These are phyloP conservation scores for Aquilaria sinensis DNA, from an alignment of 345 rosid species.

Conservation along the genomic window DNA sequence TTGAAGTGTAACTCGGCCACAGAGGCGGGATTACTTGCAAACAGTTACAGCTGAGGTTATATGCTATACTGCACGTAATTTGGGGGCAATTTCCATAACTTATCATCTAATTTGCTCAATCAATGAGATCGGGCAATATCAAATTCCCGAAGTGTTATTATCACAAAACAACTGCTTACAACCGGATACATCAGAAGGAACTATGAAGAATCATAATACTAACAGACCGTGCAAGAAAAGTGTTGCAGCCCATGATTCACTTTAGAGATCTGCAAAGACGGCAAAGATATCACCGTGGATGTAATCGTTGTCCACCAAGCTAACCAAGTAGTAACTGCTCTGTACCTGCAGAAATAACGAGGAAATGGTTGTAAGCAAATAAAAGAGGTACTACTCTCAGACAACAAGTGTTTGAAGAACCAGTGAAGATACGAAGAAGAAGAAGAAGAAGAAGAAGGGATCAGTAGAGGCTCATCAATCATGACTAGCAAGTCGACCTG, in stretches of 20 bases:
- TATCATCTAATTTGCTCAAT: neutral
- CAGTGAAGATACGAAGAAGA: conserved; percentile 1
- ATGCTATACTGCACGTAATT: too few species aligned
- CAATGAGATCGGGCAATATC: neutral
- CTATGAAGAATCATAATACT: neutral
- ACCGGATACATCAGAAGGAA: neutral
- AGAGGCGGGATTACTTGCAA: too few species aligned
- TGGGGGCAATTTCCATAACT: too few species aligned
- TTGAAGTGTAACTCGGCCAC: too few species aligned
- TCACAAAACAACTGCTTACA: neutral
- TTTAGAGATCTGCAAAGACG: conserved; percentile 53
- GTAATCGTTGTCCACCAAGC: conserved; percentile 88
- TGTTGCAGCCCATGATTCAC: neutral
- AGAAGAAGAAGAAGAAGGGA: neutral
- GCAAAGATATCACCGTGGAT: conserved; percentile 56
- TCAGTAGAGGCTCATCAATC: neutral
- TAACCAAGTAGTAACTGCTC: conserved; percentile 70
- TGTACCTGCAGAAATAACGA: conserved; percentile 54
- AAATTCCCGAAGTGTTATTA: conserved; percentile 4
- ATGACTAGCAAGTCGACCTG: conserved; percentile 37
- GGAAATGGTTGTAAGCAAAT: neutral
- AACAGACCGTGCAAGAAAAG: neutral
- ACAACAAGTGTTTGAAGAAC: neutral
- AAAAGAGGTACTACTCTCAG: neutral
- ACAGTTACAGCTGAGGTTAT: too few species aligned